Evolutionary conservation across 2,329 filamentous ascomycete species (phyloP).

Genomic region (Shiraia sp.): DNA sequence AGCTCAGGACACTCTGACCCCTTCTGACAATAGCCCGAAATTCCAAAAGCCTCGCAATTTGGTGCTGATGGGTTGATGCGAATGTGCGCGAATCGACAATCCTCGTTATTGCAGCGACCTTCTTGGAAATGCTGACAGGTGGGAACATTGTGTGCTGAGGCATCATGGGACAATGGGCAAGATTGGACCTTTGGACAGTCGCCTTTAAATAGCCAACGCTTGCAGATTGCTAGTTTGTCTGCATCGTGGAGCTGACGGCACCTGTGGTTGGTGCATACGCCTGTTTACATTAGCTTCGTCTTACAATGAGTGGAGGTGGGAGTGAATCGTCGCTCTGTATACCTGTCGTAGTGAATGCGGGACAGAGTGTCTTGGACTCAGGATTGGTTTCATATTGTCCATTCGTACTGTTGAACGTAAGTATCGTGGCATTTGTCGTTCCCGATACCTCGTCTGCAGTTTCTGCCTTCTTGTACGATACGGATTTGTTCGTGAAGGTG

Average conservation of each 20-base stretch:
- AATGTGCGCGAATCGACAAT: slow-evolving; percentile 86
- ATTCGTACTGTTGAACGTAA: slow-evolving; percentile 1
- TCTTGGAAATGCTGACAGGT: slow-evolving; percentile 88
- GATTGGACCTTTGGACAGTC: slow-evolving; percentile 74
- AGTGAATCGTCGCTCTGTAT: slow-evolving; percentile 17
- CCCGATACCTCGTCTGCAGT: slow-evolving; percentile 5
- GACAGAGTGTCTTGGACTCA: slow-evolving; percentile 23
- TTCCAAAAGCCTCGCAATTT: slow-evolving; percentile 83
- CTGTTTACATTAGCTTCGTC: slow-evolving; percentile 44
- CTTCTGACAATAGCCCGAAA: slow-evolving; percentile 85
- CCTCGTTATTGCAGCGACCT: slow-evolving; percentile 83
- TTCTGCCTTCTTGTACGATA: slow-evolving; percentile 14
- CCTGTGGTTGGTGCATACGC: slow-evolving; percentile 80
- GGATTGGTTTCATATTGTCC: slow-evolving; percentile 9
- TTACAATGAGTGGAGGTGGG: slow-evolving; percentile 1
- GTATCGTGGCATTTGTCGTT: background rate
- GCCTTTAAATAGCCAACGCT: slow-evolving; percentile 79
- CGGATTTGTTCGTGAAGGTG: slow-evolving; percentile 16
- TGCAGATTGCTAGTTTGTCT: slow-evolving; percentile 86
- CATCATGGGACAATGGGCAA: slow-evolving; percentile 90
- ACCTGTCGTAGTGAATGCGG: slow-evolving; percentile 39
- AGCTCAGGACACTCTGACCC: slow-evolving; percentile 77
- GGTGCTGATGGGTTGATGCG: slow-evolving; percentile 74
- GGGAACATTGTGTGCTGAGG: slow-evolving; percentile 80
- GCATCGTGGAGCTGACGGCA: slow-evolving; percentile 86